Evolutionary conservation across 805 yeast genomes (phyloP), one percentile per base, ranked within the genome.

Genomic region (Zygosaccharomyces pseudorouxii): DNA sequence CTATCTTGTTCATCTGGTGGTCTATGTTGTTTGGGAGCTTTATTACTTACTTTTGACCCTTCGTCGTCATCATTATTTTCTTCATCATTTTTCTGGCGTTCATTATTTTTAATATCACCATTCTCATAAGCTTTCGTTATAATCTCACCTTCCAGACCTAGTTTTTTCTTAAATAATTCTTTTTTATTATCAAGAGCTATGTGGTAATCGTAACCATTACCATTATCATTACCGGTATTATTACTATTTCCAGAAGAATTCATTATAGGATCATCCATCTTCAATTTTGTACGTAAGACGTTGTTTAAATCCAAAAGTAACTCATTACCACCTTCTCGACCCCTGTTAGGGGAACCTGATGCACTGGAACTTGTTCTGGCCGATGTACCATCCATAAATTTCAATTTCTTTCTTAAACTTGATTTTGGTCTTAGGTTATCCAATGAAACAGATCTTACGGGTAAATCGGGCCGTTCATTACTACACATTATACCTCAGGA

Each of bases 171-270:
- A 16, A 54, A 54, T 16, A 31, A 46, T 45, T 76, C 80, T 38
- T 76, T 68, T 50, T 71, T 68, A 50, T 75, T 78, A 19, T 72
- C 71, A 16, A 33, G 28, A 1, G 54, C 10, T 25, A 10, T 25
- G 4, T 10, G 28, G 11, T 25, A 36, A 1, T 37, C 22, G 11
- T 25, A 36, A 1, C 36, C 22, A 28, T 46, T 48, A 11, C 47
- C 44, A 22, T 38, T 46, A 14, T 14, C 16, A 10, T 3, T 9
- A 33, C 19, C 12, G 23, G 23, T 22, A 16, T 16, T 14, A 16
- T 33, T 16, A 33, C 19, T 8, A 10, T 33, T 33, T 14, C 19
- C 35, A 31, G 35, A 31, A 31, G 30, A 27, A 28, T 28, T 20
- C 22, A 45, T 27, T 27, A 41, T 40, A 11, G 54, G 38, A 25